Conservation (phyloP, 192 early-diverging fungal genomes). For the Oehlia diaphana region DNA sequence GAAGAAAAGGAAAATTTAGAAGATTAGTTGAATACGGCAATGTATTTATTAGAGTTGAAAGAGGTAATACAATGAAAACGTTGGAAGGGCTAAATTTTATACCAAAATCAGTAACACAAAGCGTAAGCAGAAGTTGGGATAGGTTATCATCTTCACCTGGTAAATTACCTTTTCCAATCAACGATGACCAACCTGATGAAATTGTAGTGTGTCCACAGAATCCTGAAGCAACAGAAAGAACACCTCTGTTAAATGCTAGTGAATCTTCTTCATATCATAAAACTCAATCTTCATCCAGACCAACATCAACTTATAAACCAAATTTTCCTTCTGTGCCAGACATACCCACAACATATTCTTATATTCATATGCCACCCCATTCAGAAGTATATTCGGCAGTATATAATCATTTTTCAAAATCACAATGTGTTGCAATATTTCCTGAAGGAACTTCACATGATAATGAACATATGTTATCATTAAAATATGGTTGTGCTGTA, state of each 20-base stretch:
- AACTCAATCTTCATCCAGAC: background rate
- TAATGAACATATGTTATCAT: conserved; percentile 42
- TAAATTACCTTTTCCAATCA: background rate
- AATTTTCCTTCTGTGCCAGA: conserved; percentile 29
- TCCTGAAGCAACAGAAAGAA: conserved; percentile 23
- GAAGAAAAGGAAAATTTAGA: conserved; percentile 33
- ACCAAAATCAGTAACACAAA: background rate
- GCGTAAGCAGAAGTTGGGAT: conserved; percentile 18
- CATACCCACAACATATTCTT: conserved; percentile 36
- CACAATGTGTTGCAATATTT: conserved; percentile 39
- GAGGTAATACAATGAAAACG: conserved; percentile 42
- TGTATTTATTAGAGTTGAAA: conserved; percentile 42
- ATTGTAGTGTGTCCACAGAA: conserved; percentile 5
- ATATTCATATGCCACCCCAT: conserved; percentile 38
- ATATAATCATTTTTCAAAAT: conserved; percentile 42
- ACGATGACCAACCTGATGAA: conserved; percentile 1
- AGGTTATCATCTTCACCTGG: conserved; percentile 23
- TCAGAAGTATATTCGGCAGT: conserved; percentile 43
- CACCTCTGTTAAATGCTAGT: conserved; percentile 16
- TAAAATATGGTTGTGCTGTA: conserved; percentile 48
- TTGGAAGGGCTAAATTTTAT: conserved; percentile 29
- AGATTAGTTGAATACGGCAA: conserved; percentile 36
- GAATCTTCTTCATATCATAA: background rate
- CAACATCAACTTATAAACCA: background rate
- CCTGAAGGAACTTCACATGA: conserved; percentile 46